These are phyloP conservation scores for Trypanosoma grayi DNA, from an alignment of 208 protist species.

Conservation along the genomic window DNA sequence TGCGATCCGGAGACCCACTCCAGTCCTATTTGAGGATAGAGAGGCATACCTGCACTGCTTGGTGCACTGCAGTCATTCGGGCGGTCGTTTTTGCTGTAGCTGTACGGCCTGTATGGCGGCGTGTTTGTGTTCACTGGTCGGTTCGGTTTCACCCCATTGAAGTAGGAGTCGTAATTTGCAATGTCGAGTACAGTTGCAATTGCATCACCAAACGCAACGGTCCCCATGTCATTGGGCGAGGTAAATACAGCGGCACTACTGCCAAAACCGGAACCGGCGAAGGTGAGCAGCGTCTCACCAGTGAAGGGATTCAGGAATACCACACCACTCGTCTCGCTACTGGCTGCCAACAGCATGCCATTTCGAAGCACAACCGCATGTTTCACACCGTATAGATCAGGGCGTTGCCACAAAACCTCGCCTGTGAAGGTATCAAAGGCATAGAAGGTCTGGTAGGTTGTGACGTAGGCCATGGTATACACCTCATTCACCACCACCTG, in stretches of 20 bases:
- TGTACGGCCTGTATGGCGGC: constrained; percentile 14
- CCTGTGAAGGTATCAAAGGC: constrained; percentile 19
- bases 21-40: not conserved
- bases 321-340: not conserved
- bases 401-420: constrained; percentile 12
- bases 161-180: constrained; percentile 7
- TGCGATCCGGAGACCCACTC: constrained; percentile 12
- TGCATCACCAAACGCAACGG: constrained; percentile 9
- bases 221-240: not conserved
- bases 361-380: constrained; percentile 1
- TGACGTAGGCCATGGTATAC: constrained; percentile 23
- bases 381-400: constrained; percentile 1
- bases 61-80: constrained; percentile 20
- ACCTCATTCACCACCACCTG: constrained; percentile 18
- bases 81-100: constrained; percentile 3
- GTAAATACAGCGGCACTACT: not conserved
- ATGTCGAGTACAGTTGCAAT: constrained; percentile 17
- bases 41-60: not conserved
- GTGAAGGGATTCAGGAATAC: constrained; percentile 26
- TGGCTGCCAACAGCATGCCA: constrained; percentile 8
- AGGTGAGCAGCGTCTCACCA: constrained; percentile 5
- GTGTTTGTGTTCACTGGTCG: not conserved
- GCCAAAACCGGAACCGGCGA: not conserved
- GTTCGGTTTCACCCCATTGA: constrained; percentile 7
- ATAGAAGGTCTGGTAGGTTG: constrained; percentile 15